A percentile compares a stretch with the other conserved stretches of the same genome.
phyloP scores from a whole-genome alignment of 2,329 filamentous ascomycete genomes.

The Alternaria sp. region DNA sequence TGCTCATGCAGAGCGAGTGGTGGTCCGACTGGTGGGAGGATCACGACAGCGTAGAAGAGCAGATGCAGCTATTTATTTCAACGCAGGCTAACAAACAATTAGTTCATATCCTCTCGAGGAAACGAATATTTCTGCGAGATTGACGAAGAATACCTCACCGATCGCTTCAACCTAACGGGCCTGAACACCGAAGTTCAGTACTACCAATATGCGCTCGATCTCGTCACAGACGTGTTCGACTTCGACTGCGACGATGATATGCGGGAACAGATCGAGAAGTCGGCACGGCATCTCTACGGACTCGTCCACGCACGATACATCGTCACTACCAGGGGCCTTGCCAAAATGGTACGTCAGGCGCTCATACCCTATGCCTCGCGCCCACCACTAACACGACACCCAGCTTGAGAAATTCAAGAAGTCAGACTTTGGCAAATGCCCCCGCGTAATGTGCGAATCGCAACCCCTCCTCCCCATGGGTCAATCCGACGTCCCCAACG shows the following conservation, averaged over 20 bases:
- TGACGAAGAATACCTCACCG: slow-evolving; percentile 97
- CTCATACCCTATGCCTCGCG: background rate
- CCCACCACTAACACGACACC: slow-evolving; percentile 13
- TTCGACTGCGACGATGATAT: slow-evolving; percentile 98
- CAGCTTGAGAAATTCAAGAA: slow-evolving; percentile 99
- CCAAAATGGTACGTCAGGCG: slow-evolving; percentile 81
- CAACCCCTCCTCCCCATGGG: slow-evolving; percentile 96
- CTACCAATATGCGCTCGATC: slow-evolving; percentile 97
- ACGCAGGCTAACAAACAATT: slow-evolving; percentile 13
- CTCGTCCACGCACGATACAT: slow-evolving; percentile 96
- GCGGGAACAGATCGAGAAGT: slow-evolving; percentile 97
- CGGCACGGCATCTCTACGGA: slow-evolving; percentile 91
- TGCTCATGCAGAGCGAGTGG: slow-evolving; percentile 7
- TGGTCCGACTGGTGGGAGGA: slow-evolving; percentile 3
- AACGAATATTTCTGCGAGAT: slow-evolving; percentile 99
- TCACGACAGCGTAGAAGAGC: slow-evolving; percentile 4
- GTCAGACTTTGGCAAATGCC: slow-evolving; percentile 96
- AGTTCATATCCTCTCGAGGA: slow-evolving; percentile 97
- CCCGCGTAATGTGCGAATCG: slow-evolving; percentile 90
- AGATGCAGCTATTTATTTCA: background rate
- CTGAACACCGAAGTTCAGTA: slow-evolving; percentile 97
- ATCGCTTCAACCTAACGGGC: slow-evolving; percentile 96
- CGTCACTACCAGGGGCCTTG: slow-evolving; percentile 89
- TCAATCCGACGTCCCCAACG: slow-evolving; percentile 84
- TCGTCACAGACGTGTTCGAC: slow-evolving; percentile 98